Conservation (phyloP, 2,329 filamentous ascomycete species). For the Ophiostoma ulmi region DNA sequence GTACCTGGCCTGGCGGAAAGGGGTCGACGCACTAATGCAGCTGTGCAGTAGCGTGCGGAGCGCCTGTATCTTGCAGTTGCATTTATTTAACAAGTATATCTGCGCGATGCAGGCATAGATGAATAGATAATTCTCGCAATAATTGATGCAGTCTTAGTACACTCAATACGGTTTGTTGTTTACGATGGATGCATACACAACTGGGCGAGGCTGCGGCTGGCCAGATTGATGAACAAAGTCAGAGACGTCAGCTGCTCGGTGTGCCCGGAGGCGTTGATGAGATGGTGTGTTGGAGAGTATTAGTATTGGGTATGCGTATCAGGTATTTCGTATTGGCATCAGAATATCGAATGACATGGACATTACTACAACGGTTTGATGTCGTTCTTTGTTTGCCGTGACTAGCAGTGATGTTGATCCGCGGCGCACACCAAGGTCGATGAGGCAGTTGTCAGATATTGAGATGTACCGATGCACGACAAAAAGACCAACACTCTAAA, state of each 20-base stretch:
- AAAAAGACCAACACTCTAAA: not conserved
- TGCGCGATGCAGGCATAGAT: not conserved
- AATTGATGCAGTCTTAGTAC: too few species aligned
- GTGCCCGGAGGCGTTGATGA: not conserved
- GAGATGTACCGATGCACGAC: not conserved
- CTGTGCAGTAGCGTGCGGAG: constrained; percentile 8
- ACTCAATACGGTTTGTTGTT: too few species aligned
- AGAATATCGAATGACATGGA: too few species aligned
- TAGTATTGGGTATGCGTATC: not conserved
- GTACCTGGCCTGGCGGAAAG: constrained; percentile 12
- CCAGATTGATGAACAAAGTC: not conserved
- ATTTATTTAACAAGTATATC: not conserved
- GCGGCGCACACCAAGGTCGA: not conserved
- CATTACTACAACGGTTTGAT: too few species aligned
- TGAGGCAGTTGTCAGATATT: not conserved
- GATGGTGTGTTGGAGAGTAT: not conserved
- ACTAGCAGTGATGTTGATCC: not conserved
- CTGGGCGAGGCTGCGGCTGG: not conserved
- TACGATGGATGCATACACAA: not conserved
- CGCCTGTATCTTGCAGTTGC: not conserved
- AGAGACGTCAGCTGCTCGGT: not conserved
- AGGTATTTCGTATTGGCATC: too few species aligned
- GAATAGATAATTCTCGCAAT: too few species aligned
- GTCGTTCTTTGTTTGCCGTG: not conserved
- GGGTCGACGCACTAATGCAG: constrained; percentile 12